Percentiles rank a stretch among this genome's conserved stretches.
These are phyloP conservation scores for Calonectria pseudoreteaudii DNA, from an alignment of 2,329 filamentous ascomycete species.

Conservation along the genomic window DNA sequence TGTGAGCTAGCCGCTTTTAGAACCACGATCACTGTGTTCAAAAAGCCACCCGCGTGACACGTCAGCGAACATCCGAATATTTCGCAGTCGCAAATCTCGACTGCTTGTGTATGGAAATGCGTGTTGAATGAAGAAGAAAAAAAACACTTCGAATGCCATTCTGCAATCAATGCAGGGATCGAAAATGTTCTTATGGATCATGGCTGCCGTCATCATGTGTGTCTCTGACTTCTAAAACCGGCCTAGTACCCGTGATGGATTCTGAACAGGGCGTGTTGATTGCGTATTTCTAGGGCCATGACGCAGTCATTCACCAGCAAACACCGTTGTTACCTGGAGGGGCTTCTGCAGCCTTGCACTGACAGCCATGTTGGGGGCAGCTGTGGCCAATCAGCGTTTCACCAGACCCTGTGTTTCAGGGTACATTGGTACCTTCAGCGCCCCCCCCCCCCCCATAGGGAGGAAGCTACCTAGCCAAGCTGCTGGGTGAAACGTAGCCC, in stretches of 20 bases:
- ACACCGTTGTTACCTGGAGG: slow-evolving; percentile 31
- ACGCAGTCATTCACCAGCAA: slow-evolving; percentile 19
- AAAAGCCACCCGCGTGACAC: background rate
- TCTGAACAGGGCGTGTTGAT: slow-evolving; percentile 6
- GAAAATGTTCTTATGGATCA: background rate
- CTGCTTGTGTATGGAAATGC: background rate
- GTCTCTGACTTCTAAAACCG: background rate
- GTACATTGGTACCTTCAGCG: slow-evolving; percentile 26
- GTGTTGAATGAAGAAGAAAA: background rate
- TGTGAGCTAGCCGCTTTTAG: slow-evolving; percentile 8
- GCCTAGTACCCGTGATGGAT: slow-evolving; percentile 8
- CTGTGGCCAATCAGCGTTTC: slow-evolving; percentile 37
- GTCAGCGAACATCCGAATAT: background rate
- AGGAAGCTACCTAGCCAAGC: slow-evolving; percentile 22
- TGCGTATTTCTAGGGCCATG: slow-evolving; percentile 17
- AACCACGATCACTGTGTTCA: background rate
- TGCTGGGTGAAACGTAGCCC: slow-evolving; percentile 43
- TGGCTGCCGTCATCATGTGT: slow-evolving; percentile 7
- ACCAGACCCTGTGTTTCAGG: slow-evolving; percentile 17
- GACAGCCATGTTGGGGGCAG: slow-evolving; percentile 26
- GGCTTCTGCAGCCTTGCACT: slow-evolving; percentile 44
- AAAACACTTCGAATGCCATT: background rate
- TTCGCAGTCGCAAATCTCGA: too few species aligned
- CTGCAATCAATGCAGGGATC: background rate
- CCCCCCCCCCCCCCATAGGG: slow-evolving; percentile 26